Evolutionary conservation across 306 rosid genomes (phyloP).

Genomic region (Inga oerstediana): DNA sequence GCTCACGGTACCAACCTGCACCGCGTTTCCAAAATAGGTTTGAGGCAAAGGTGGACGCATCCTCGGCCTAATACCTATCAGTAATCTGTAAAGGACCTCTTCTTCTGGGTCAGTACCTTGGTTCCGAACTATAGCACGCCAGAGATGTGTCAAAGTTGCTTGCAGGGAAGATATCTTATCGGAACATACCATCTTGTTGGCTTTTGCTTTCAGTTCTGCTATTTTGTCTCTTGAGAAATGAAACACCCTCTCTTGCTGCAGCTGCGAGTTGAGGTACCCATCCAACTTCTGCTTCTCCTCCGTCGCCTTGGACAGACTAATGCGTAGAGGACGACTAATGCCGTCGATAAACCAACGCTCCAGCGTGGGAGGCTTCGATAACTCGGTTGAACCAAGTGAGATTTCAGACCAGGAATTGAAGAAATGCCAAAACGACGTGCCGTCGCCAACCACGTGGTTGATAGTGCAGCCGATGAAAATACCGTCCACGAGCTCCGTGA

Average conservation of each 20-base stretch:
- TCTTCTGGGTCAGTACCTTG: slow-evolving; percentile 14
- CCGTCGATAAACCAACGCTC: slow-evolving; percentile 7
- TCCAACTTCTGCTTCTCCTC: not conserved
- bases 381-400: not conserved
- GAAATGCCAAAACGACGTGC: slow-evolving; percentile 43
- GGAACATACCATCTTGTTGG: slow-evolving; percentile 23
- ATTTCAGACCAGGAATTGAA: slow-evolving; percentile 47
- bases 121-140: slow-evolving; percentile 37
- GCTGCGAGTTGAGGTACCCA: not conserved
- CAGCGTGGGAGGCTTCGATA: not conserved
- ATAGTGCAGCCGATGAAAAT: slow-evolving; percentile 36
- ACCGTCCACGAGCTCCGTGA: slow-evolving; percentile 45
- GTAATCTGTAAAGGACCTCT: slow-evolving; percentile 12
- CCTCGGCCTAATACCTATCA: slow-evolving; percentile 14
- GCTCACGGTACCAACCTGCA: not conserved
- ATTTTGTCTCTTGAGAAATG: slow-evolving; percentile 38
- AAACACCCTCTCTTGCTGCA: slow-evolving; percentile 13
- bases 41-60: not conserved
- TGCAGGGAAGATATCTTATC: slow-evolving; percentile 44
- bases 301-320: not conserved
- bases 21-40: slow-evolving; percentile 36
- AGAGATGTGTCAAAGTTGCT: slow-evolving; percentile 42
- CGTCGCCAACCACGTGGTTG: slow-evolving; percentile 41
- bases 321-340: slow-evolving; percentile 5
- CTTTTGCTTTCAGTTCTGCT: slow-evolving; percentile 42